Evolutionary conservation across 768 basidiomycete genomes (phyloP), one percentile per base, ranked within the genome.

Genomic region (Pisolithus orientalis): DNA sequence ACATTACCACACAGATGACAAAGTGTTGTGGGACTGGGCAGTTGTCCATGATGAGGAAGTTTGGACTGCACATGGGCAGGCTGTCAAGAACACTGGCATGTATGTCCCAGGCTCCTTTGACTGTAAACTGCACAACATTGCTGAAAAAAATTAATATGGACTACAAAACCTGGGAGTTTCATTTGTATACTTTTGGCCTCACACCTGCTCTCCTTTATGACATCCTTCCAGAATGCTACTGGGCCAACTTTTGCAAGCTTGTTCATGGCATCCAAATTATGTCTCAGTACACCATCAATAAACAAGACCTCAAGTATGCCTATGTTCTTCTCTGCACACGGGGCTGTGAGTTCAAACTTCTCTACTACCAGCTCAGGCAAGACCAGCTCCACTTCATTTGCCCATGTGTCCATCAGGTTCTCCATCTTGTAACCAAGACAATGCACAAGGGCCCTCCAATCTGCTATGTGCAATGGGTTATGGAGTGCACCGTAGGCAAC

Each of bases 11-110:
- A 29, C 49, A 0, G 54, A 60, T 25, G 29, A 50, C 24, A 49
- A 17, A 9, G 8, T 5, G 1, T 10, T 8, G 1, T 74, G 73
- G 73, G 57, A 59, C 17, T 74, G 67, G 65, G 68, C 51, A 1
- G 52, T 61, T 1, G 53, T 76, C 1, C 59, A 24, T 2, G 63
- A 56, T 1, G 32, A 53, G 1, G 46, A 58, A 1, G 51, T 55
- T 16, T 66, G 65, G 62, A 49, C 55, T 9, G 31, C 32, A 1
- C 65, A 65, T 34, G 60, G 66, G 1, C 32, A 53, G 42, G 47
- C 17, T 10, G 60, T 65, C 8, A 63, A 49, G 5, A 37, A 29
- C 9, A 50, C 58, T 2, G 48, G 50, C 4, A 45, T 31, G 4
- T 60, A 51, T 44, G 42, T 61, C 17, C 58, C 57, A 16, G 52